Evolutionary conservation across 2,329 filamentous ascomycete genomes (phyloP).

Genomic region (Fusarium tanahbumbuense): DNA sequence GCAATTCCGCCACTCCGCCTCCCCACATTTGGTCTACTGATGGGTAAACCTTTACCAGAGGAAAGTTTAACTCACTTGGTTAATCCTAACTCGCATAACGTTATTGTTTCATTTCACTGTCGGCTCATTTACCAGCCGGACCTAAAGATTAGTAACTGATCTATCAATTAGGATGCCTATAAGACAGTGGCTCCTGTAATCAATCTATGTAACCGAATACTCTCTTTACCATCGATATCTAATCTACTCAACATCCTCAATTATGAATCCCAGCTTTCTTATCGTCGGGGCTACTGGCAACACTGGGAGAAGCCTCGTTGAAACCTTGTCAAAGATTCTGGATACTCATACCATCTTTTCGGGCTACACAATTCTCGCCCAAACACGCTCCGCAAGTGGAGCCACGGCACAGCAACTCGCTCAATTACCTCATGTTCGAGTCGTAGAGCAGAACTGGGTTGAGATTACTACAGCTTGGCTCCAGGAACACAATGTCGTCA

Average conservation of each 20-base stretch:
- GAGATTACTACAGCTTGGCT: not conserved
- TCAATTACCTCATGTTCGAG: not conserved
- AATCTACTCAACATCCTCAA: not conserved
- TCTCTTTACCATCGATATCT: accelerated
- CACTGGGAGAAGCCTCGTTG: not conserved
- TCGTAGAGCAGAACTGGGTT: not conserved
- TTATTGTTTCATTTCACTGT: not conserved
- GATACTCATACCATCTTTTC: accelerated
- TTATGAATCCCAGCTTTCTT: not conserved
- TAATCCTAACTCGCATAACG: not conserved
- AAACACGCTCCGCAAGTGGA: not conserved
- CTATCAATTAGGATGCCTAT: not conserved
- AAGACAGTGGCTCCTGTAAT: not conserved
- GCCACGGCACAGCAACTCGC: not conserved
- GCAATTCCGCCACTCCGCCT: not conserved
- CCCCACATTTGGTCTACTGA: not conserved
- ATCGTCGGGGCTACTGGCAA: not conserved
- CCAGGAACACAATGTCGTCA: not conserved
- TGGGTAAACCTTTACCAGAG: not conserved
- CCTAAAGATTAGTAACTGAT: not conserved
- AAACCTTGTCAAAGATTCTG: not conserved
- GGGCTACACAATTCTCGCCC: not conserved
- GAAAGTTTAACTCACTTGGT: too few species aligned
- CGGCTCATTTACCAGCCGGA: not conserved
- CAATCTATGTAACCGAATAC: not conserved